Base-by-base conservation (phyloP, 169 alveolate genomes). In the Cytauxzoon felis region DNA sequence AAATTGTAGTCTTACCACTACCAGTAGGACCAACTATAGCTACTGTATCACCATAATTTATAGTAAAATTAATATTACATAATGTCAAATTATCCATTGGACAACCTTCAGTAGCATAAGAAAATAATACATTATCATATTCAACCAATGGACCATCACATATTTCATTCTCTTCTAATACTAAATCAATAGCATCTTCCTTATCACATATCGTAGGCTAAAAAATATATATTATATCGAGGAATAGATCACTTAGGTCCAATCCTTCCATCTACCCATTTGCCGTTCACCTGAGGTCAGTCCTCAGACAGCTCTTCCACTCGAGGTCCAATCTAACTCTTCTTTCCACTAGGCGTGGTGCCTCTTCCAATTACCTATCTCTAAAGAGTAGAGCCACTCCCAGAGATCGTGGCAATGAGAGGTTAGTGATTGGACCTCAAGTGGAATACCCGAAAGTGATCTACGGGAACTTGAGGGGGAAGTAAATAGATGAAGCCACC, bases 21-120 rank as follows among this genome's bases (percentile, higher is more conserved):
- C 92, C 91, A 5, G 91, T 84, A 21, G 83, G 81, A 0, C 91
- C 91, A 16, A 84, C 88, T 38, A 84, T 42, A 41, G 91, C 91
- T 57, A 80, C 49, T 1, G 91, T 69, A n/a, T 66, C 47, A 32
- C 85, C 85, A 24, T 58, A 43, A 19, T 56, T 64, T 21, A 84
- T 52, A 38, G 27, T 52, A 24, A 84, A 68, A 47, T 34, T 67
- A 19, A 84, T 33, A 51, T 72, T 59, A 24, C 34, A 16, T 34
- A 75, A 57, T 26, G 38, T 38, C n/a, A 42, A 47, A 8, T 27
- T 36, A 5, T 53, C 6, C 23, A 11, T 56, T 13, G 58, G 19
- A 8, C 64, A 50, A 9, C 42, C 27, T 1, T 13, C 9, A 0
- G 47, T 24, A 5, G 52, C 51, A 38, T 53, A 75, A 8, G 59